A percentile compares a stretch with the other conserved stretches of the same genome.
Evolutionary conservation across 768 basidiomycete species (phyloP).

Genomic region (Glaciozyma martinii): DNA sequence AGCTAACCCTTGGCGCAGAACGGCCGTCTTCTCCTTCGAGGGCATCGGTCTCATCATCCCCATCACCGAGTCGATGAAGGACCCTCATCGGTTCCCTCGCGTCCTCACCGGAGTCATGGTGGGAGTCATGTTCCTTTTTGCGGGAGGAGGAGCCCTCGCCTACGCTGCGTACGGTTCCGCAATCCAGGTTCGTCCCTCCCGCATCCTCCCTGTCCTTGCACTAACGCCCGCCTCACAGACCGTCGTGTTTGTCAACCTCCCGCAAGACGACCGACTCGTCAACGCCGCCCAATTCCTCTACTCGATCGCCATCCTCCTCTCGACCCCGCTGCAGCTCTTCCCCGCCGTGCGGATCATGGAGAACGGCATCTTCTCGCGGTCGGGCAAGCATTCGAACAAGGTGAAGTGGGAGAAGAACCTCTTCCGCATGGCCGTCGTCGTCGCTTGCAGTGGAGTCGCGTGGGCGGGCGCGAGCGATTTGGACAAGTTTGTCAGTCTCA

Average conservation of each 20-base stretch:
- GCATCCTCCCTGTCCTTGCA: not conserved
- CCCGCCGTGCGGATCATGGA: conserved; percentile 95
- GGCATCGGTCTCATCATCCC: conserved; percentile 97
- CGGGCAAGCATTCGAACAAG: conserved; percentile 59
- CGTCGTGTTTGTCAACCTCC: conserved; percentile 88
- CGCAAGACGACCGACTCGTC: conserved; percentile 70
- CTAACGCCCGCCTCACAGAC: conserved; percentile 57
- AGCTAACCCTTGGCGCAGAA: conserved; percentile 45
- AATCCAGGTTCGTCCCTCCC: conserved; percentile 18
- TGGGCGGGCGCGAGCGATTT: conserved; percentile 77
- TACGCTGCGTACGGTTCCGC: conserved; percentile 16
- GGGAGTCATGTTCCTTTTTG: conserved; percentile 49
- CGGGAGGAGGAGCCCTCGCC: conserved; percentile 18
- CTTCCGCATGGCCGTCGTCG: conserved; percentile 45
- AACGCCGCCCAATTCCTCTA: conserved; percentile 56
- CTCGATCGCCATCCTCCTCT: conserved; percentile 79
- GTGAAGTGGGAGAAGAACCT: conserved; percentile 96
- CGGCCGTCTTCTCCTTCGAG: conserved; percentile 97
- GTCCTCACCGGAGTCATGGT: conserved; percentile 86
- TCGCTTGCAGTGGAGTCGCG: conserved; percentile 61
- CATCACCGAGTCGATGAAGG: conserved; percentile 92
- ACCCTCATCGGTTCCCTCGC: conserved; percentile 83
- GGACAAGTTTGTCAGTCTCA: conserved; percentile 89
- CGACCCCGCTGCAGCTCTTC: conserved; percentile 91
- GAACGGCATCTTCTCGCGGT: conserved; percentile 80